Conservation (phyloP, 768 basidiomycete genomes). For the Suillus placidus region DNA sequence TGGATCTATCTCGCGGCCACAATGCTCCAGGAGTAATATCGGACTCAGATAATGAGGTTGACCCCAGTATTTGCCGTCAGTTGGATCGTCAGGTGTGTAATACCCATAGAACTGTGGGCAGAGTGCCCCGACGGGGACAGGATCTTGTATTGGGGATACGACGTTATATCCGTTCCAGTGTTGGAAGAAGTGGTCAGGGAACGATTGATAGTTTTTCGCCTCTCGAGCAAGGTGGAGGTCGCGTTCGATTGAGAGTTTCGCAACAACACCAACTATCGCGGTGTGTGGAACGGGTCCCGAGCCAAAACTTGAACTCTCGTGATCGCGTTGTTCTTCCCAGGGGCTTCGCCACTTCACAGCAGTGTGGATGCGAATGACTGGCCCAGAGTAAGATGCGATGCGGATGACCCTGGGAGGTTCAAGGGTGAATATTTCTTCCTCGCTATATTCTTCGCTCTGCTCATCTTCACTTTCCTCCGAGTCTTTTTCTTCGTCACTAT, state of each 20-base stretch:
- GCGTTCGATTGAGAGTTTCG: conserved; percentile 44
- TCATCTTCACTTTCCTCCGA: no score
- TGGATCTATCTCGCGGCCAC: conserved; percentile 40
- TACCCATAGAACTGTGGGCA: conserved; percentile 70
- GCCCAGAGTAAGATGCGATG: not conserved
- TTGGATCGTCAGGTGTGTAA: conserved; percentile 41
- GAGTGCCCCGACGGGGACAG: conserved; percentile 51
- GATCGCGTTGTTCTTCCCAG: conserved; percentile 5
- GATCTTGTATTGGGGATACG: conserved; percentile 34
- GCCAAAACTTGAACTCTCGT: not conserved
- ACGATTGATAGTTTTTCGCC: conserved; percentile 28
- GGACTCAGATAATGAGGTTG: conserved; percentile 34
- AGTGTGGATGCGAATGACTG: conserved; percentile 19
- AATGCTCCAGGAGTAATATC: conserved; percentile 51
- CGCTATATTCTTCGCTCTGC: not conserved
- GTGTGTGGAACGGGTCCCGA: conserved; percentile 26
- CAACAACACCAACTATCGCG: conserved; percentile 42
- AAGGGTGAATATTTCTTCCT: not conserved
- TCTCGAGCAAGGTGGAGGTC: conserved; percentile 41
- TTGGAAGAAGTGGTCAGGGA: conserved; percentile 32
- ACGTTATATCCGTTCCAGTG: conserved; percentile 30
- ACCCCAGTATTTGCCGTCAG: conserved; percentile 8
- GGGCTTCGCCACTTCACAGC: conserved; percentile 19
- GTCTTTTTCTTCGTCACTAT: not conserved
- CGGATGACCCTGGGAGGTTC: not conserved